Evolutionary conservation across 1,284 basidiomycete species (phyloP).

Genomic region (Boletellus dicymbophilus): DNA sequence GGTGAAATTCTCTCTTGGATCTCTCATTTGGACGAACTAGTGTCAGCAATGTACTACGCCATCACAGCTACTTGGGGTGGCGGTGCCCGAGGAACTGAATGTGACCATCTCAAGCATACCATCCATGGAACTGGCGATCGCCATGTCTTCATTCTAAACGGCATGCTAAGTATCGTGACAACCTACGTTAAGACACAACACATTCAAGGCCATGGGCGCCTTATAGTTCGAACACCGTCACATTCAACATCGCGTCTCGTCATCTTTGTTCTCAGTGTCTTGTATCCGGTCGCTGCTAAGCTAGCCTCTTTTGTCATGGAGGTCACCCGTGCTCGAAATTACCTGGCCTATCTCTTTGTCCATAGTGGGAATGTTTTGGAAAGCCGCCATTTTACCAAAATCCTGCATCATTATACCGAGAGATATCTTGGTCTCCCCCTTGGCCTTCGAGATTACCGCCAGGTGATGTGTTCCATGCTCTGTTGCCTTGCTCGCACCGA

Average conservation of each 20-base stretch:
- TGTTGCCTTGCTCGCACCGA: constrained; percentile 2
- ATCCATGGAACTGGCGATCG: neutral
- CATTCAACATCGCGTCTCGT: neutral
- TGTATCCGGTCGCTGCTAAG: neutral
- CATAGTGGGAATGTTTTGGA: neutral
- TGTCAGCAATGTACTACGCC: constrained; percentile 4
- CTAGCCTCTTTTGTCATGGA: constrained; percentile 6
- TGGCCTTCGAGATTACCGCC: neutral
- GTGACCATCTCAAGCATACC: constrained; percentile 7
- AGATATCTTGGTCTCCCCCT: constrained; percentile 1
- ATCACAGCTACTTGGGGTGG: constrained; percentile 3
- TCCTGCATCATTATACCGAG: constrained; percentile 2
- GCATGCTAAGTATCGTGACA: neutral
- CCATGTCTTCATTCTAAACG: constrained; percentile 7
- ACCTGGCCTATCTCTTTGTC: constrained; percentile 2
- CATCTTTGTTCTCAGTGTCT: neutral
- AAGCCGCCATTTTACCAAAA: neutral
- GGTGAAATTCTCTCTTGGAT: constrained; percentile 1
- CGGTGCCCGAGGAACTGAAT: constrained; percentile 5
- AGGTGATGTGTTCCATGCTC: constrained; percentile 12
- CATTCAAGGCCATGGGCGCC: constrained; percentile 1
- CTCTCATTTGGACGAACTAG: neutral
- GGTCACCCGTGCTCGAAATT: neutral
- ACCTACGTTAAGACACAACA: constrained; percentile 3
- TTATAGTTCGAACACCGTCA: constrained; percentile 2